Evolutionary conservation across 805 yeast genomes (phyloP).

Genomic region (Starmerella bombi): DNA sequence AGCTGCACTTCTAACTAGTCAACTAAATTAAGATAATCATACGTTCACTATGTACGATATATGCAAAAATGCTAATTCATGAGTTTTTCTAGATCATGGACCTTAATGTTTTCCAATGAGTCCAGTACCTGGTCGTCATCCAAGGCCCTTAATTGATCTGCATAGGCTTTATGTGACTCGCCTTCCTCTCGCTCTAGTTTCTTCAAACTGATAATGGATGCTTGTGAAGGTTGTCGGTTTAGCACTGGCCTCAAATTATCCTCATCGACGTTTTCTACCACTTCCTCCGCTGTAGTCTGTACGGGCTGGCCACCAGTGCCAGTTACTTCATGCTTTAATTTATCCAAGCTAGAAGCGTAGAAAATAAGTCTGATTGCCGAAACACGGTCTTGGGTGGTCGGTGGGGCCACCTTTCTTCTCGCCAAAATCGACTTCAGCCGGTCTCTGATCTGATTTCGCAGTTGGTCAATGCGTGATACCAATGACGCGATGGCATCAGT

Average conservation of each 20-base stretch:
- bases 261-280: conserved; percentile 18
- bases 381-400: conserved; percentile 20
- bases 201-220: conserved; percentile 30
- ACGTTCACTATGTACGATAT: too few relatives aligned
- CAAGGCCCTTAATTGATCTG: conserved; percentile 5
- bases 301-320: conserved; percentile 1
- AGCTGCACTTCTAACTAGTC: too few relatives aligned
- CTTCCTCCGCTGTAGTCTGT: conserved; percentile 10
- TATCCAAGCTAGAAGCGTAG: conserved; percentile 19
- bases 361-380: conserved; percentile 18
- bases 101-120: conserved; percentile 11
- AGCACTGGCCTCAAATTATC: conserved; percentile 19
- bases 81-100: conserved; percentile 17
- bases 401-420: conserved; percentile 13
- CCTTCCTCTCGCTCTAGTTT: conserved; percentile 86
- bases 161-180: conserved; percentile 76
- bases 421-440: conserved; percentile 18
- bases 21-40: too few relatives aligned
- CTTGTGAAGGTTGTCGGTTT: conserved; percentile 22
- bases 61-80: conserved; percentile 10
- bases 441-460: conserved; percentile 16
- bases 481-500: conserved; percentile 1
- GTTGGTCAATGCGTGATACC: conserved; percentile 14
- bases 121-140: conserved; percentile 6
- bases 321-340: conserved; percentile 12